phyloP scores from a whole-genome alignment of 2,329 filamentous ascomycete genomes.

The Aspergillus felis region DNA sequence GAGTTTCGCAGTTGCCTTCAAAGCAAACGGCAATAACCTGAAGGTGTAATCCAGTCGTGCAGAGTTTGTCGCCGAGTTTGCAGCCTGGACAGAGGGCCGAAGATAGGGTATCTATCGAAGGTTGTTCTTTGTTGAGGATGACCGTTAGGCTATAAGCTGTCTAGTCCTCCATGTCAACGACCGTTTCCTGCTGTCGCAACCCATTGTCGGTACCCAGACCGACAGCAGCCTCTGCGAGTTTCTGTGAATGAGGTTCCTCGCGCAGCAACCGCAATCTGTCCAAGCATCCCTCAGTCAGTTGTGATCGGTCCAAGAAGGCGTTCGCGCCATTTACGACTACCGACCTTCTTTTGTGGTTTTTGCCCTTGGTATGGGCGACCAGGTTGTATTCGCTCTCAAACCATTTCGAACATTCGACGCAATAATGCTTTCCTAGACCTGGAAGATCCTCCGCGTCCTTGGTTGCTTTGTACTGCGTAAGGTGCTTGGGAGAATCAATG shows the following conservation, averaged over 20 bases:
- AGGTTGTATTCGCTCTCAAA: constrained; percentile 82
- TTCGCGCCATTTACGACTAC: constrained; percentile 12
- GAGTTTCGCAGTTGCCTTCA: constrained; percentile 6
- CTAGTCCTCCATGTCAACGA: constrained; percentile 43
- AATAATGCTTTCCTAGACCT: constrained; percentile 80
- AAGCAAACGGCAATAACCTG: constrained; percentile 9
- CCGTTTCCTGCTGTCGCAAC: constrained; percentile 32
- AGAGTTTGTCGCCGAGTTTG: neutral
- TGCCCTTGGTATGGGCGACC: constrained; percentile 72
- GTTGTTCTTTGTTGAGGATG: neutral
- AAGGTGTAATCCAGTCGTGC: constrained; percentile 1
- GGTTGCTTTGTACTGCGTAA: constrained; percentile 70
- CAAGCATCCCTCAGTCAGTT: constrained; percentile 7
- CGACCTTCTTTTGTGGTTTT: constrained; percentile 88
- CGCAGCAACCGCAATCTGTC: constrained; percentile 72
- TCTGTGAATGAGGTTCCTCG: constrained; percentile 82
- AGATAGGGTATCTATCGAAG: neutral
- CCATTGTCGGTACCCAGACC: constrained; percentile 70
- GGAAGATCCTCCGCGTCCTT: constrained; percentile 85
- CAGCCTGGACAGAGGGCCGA: neutral
- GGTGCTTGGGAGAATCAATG: constrained; percentile 71
- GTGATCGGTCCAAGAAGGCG: neutral
- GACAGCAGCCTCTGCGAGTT: constrained; percentile 75
- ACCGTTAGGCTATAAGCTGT: neutral
- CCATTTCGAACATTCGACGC: constrained; percentile 91